Conservation (phyloP, 495 filamentous ascomycete genomes). For the Aspergillus baeticus region DNA sequence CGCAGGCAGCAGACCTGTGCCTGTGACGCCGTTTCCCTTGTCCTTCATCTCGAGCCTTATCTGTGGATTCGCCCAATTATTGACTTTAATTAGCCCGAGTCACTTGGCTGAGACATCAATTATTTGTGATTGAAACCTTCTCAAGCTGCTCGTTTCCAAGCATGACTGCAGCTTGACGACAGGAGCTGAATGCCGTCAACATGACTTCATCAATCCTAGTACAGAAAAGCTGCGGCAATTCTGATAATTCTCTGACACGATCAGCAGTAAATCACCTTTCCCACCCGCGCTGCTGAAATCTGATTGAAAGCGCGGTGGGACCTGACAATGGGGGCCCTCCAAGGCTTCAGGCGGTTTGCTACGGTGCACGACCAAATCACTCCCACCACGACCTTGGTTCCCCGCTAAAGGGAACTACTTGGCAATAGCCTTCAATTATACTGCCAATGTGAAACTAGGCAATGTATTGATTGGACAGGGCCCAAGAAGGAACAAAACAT, state of each 20-base stretch:
- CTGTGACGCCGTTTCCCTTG: background rate
- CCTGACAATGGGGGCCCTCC: background rate
- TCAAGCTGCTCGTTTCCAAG: background rate
- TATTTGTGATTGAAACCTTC: background rate
- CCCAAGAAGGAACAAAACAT: background rate
- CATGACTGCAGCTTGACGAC: background rate
- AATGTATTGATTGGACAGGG: background rate
- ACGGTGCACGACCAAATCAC: background rate
- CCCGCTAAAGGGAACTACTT: background rate
- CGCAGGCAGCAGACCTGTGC: background rate
- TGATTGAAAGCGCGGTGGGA: background rate
- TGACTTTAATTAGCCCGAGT: background rate
- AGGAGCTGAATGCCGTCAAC: background rate
- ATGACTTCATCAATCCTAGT: background rate
- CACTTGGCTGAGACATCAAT: slow-evolving; percentile 7
- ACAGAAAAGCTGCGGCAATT: slow-evolving; percentile 11
- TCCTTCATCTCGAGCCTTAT: background rate
- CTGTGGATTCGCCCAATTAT: background rate
- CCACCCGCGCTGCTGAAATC: background rate
- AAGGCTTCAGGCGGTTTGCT: too few species aligned
- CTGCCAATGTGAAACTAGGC: slow-evolving; percentile 12
- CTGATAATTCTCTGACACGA: slow-evolving; percentile 20
- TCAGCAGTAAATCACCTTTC: slow-evolving; percentile 15
- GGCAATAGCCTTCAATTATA: background rate
- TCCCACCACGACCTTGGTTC: background rate